Evolutionary conservation across 2,329 filamentous ascomycete genomes (phyloP).

Genomic region (Blumeriella jaapii): DNA sequence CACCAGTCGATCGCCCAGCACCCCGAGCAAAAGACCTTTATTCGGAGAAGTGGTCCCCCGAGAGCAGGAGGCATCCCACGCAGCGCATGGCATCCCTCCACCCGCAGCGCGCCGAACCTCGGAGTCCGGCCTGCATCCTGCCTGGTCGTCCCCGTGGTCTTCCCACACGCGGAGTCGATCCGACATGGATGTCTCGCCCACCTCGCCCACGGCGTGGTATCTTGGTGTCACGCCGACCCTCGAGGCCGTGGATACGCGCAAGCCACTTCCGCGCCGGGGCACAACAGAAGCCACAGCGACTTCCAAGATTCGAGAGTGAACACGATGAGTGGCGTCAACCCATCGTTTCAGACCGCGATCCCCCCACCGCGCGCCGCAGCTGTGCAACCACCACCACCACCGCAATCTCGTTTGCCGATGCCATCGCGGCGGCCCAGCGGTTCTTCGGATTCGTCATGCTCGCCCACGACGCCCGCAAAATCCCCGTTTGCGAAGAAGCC

Average conservation of each 20-base stretch:
- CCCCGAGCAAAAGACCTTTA: conserved; percentile 40
- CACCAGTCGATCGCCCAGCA: conserved; percentile 31
- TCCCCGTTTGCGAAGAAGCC: conserved; percentile 40
- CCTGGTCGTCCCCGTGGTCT: conserved; percentile 28
- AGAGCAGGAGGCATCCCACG: conserved; percentile 38
- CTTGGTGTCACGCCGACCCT: conserved; percentile 33
- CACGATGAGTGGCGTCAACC: conserved; percentile 21
- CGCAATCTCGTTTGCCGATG: conserved; percentile 21
- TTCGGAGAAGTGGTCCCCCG: conserved; percentile 66
- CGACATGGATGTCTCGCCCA: conserved; percentile 43
- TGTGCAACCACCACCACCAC: conserved; percentile 12
- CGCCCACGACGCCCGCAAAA: conserved; percentile 42
- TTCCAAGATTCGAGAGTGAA: conserved; percentile 30
- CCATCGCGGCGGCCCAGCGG: conserved; percentile 26
- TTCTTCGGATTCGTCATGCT: conserved; percentile 36
- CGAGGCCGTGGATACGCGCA: conserved; percentile 27
- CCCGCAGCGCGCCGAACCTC: conserved; percentile 50
- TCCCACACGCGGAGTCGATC: conserved; percentile 42
- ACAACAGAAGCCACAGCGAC: conserved; percentile 49
- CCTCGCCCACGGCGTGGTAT: conserved; percentile 59
- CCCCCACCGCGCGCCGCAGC: conserved; percentile 5
- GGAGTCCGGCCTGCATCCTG: conserved; percentile 54
- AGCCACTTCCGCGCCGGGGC: conserved; percentile 29
- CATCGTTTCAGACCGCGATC: conserved; percentile 22
- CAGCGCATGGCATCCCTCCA: conserved; percentile 47